A percentile compares a stretch with the other conserved stretches of the same genome.
Conservation (phyloP, 306 rosid species). For the Corylus avellana region DNA sequence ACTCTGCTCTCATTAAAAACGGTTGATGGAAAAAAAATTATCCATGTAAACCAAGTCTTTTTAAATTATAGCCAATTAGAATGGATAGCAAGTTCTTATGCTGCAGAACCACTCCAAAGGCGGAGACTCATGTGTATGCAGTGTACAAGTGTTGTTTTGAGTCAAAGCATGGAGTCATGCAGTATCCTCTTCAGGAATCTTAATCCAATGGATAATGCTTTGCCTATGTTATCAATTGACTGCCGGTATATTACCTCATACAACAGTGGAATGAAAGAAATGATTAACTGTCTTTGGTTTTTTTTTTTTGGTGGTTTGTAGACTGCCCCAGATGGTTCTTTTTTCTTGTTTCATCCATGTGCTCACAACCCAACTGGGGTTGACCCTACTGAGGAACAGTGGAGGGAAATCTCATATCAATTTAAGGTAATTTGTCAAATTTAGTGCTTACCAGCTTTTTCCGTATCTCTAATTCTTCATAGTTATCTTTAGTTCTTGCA, state of each 20-base stretch:
- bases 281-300: not conserved
- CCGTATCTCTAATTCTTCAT: not conserved
- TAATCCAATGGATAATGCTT: not conserved
- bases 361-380: constrained; percentile 52
- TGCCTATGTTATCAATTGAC: not conserved
- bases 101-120: not conserved
- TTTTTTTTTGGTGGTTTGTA: constrained; percentile 8
- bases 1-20: not conserved
- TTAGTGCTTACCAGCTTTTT: not conserved
- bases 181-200: not conserved
- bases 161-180: no score
- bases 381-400: constrained; percentile 41
- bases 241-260: not conserved
- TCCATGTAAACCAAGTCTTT: no score
- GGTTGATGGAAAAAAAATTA: not conserved
- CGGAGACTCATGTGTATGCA: not conserved
- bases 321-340: constrained; percentile 36
- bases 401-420: constrained; percentile 39
- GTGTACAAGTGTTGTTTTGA: not conserved
- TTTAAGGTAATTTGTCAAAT: constrained; percentile 29
- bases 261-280: not conserved
- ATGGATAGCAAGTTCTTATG: not conserved
- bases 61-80: not conserved
- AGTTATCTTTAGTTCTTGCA: not conserved
- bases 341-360: constrained; percentile 46